Evolutionary conservation across 1,139 yeast species (phyloP).

Genomic region (Nakaseomyces bracarensis): DNA sequence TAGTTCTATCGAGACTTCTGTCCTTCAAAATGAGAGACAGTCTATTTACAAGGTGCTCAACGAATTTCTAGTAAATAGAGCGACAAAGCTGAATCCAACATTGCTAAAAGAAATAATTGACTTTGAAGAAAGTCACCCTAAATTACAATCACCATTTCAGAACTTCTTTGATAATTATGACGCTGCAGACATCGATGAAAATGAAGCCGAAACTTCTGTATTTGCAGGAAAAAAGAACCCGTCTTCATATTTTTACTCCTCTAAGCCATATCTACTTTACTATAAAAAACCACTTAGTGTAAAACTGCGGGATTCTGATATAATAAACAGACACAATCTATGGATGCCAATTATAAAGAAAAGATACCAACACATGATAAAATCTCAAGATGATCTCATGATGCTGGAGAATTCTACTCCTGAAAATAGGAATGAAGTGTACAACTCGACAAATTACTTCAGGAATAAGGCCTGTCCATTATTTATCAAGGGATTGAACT

Average conservation of each 20-base stretch:
- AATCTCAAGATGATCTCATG: constrained; percentile 7
- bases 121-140: not conserved
- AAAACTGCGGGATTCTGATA: constrained; percentile 15
- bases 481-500: constrained; percentile 21
- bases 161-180: constrained; percentile 5
- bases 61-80: constrained; percentile 14
- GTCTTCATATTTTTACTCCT: constrained; percentile 6
- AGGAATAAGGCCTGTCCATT: constrained; percentile 20
- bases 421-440: not conserved
- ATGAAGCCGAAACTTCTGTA: not conserved
- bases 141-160: not conserved
- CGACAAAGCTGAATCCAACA: constrained; percentile 15
- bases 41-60: constrained; percentile 13
- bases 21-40: constrained; percentile 13
- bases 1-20: constrained; percentile 17
- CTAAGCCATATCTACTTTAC: constrained; percentile 23
- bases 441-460: constrained; percentile 8
- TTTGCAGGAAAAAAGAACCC: constrained; percentile 2
- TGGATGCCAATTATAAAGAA: constrained; percentile 22
- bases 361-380: constrained; percentile 12
- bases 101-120: constrained; percentile 8
- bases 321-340: constrained; percentile 21
- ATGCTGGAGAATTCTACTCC: constrained; percentile 1
- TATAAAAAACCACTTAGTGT: constrained; percentile 22
- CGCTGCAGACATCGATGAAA: constrained; percentile 4